Evolutionary conservation across 2,329 filamentous ascomycete species (phyloP).

Genomic region (Monosporascus sp.): DNA sequence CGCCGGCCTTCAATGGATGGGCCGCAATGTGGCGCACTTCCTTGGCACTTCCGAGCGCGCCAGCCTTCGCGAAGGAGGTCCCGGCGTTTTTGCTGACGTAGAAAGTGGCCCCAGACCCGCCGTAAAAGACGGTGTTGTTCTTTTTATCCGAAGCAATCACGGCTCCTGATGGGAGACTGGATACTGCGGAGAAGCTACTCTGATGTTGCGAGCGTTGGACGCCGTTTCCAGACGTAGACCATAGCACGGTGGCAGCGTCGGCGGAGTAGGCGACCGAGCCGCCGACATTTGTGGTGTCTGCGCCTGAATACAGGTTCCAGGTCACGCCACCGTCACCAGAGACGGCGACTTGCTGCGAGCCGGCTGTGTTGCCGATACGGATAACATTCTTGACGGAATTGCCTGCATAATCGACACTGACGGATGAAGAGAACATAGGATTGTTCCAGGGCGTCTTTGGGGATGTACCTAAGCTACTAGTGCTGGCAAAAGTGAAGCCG

Average conservation of each 20-base stretch:
- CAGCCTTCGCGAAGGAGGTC: constrained; percentile 36
- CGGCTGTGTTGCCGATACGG: constrained; percentile 41
- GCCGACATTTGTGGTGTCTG: constrained; percentile 35
- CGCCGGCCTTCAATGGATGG: constrained; percentile 52
- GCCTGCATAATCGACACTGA: constrained; percentile 44
- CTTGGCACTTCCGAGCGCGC: constrained; percentile 32
- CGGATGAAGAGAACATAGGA: constrained; percentile 40
- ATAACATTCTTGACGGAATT: constrained; percentile 40
- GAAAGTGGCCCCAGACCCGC: constrained; percentile 37
- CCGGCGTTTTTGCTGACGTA: constrained; percentile 47
- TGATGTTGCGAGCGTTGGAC: constrained; percentile 38
- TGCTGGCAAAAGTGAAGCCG: constrained; percentile 42
- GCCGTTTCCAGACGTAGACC: constrained; percentile 36
- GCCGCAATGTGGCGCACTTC: constrained; percentile 50
- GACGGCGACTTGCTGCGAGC: constrained; percentile 39
- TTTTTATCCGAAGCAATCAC: constrained; percentile 50
- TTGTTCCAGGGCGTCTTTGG: constrained; percentile 40
- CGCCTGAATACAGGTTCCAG: constrained; percentile 43
- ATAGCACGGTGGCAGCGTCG: constrained; percentile 42
- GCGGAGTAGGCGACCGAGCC: constrained; percentile 47
- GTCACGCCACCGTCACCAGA: constrained; percentile 45
- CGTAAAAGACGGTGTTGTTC: constrained; percentile 48
- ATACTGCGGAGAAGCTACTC: constrained; percentile 38
- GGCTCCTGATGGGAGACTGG: constrained; percentile 37
- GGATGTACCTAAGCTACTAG: constrained; percentile 31